phyloP scores from a whole-genome alignment of 495 filamentous ascomycete genomes.

The Penicillium soppii region DNA sequence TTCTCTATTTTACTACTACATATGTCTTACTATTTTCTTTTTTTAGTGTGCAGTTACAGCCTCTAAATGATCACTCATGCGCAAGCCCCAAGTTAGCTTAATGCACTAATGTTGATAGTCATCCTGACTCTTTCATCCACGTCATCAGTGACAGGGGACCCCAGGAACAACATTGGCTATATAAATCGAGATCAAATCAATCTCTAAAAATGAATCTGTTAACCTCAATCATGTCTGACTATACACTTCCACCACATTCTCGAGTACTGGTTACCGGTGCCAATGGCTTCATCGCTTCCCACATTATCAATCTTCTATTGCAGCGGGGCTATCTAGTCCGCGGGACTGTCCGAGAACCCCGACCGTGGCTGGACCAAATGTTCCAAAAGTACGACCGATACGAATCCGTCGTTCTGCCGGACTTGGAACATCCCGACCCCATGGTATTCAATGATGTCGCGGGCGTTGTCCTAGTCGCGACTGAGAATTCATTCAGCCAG shows the following conservation, averaged over 20 bases:
- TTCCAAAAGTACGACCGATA: slow-evolving; percentile 42
- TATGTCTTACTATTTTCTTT: too few relatives aligned
- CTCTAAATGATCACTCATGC: too few relatives aligned
- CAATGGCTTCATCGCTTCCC: slow-evolving; percentile 56
- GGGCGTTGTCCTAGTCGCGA: neutral
- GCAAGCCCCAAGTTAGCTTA: too few relatives aligned
- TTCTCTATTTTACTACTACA: neutral
- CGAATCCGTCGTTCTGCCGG: slow-evolving; percentile 24
- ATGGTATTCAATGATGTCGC: slow-evolving; percentile 19
- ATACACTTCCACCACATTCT: neutral
- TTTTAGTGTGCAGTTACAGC: slow-evolving; percentile 2
- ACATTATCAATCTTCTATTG: slow-evolving; percentile 50
- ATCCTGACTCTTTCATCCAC: too few relatives aligned
- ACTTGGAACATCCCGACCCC: slow-evolving; percentile 21
- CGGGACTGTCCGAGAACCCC: slow-evolving; percentile 45
- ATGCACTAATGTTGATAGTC: too few relatives aligned
- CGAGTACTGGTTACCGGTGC: slow-evolving; percentile 54
- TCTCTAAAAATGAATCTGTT: neutral
- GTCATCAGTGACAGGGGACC: too few relatives aligned
- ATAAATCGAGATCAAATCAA: neutral
- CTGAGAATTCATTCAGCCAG: neutral
- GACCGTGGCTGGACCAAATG: slow-evolving; percentile 43
- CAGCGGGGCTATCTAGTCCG: slow-evolving; percentile 49
- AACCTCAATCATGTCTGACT: neutral
- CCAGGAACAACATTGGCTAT: neutral